Evolutionary conservation across 352 stramenopile genomes (phyloP).

Genomic region (Globisporangium cederbergense): DNA sequence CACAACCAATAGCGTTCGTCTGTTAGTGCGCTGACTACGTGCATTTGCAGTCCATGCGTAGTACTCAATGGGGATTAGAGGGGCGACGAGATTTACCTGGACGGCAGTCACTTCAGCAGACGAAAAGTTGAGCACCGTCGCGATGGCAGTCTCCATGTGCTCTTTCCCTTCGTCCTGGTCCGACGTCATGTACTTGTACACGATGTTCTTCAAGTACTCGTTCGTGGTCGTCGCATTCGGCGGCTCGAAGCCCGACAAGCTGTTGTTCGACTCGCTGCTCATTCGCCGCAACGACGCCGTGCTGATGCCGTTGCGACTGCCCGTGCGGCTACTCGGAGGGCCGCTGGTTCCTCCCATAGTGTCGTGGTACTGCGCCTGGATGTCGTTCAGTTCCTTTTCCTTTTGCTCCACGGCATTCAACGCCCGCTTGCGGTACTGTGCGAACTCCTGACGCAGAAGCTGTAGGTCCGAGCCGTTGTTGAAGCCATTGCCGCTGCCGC

Average conservation of each 20-base stretch:
- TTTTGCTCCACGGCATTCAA: conserved; percentile 82
- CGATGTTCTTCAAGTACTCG: conserved; percentile 90
- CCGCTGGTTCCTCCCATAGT: conserved; percentile 26
- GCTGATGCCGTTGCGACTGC: conserved; percentile 36
- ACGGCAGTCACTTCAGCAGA: conserved; percentile 56
- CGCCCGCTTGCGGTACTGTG: conserved; percentile 71
- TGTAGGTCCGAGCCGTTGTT: conserved; percentile 49
- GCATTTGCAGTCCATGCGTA: background rate
- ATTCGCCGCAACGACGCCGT: conserved; percentile 48
- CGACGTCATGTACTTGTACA: conserved; percentile 90
- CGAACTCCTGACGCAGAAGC: conserved; percentile 72
- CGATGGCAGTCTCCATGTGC: conserved; percentile 89
- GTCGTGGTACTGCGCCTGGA: conserved; percentile 61
- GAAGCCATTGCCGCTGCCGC: conserved; percentile 22
- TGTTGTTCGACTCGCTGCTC: conserved; percentile 80
- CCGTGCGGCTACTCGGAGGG: conserved; percentile 34
- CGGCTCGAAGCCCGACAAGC: conserved; percentile 76
- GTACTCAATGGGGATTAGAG: background rate
- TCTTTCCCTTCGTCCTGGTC: conserved; percentile 80
- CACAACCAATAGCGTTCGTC: background rate
- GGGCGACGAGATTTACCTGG: conserved; percentile 24
- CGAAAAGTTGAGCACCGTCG: conserved; percentile 85
- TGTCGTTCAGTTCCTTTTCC: conserved; percentile 70
- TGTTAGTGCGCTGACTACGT: background rate
- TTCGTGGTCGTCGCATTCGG: conserved; percentile 78